A percentile compares a stretch with the other conserved stretches of the same genome.
These are phyloP conservation scores for Barbarea vulgaris DNA, from an alignment of 345 rosid species.

Conservation along the genomic window DNA sequence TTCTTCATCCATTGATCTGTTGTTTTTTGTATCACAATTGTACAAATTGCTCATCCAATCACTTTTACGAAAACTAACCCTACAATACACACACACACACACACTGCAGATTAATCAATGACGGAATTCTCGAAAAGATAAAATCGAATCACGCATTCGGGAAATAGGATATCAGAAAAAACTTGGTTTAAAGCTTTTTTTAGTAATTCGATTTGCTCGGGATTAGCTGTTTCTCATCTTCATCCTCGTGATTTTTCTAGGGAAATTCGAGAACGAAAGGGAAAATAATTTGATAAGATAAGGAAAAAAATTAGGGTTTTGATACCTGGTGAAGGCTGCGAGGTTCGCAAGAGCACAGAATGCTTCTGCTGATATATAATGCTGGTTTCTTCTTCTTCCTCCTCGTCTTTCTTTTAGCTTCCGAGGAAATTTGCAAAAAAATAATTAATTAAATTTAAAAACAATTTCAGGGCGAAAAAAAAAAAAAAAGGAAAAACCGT, in stretches of 20 bases:
- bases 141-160: slow-evolving; percentile 36
- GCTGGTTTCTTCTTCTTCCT: slow-evolving; percentile 40
- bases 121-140: not conserved
- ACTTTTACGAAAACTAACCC: slow-evolving; percentile 31
- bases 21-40: too few species aligned
- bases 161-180: not conserved
- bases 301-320: slow-evolving; percentile 36
- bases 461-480: slow-evolving; percentile 4
- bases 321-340: slow-evolving; percentile 41
- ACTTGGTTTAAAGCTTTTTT: slow-evolving; percentile 26
- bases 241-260: slow-evolving; percentile 24
- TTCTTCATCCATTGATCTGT: slow-evolving; percentile 28
- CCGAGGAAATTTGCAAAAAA: slow-evolving; percentile 11
- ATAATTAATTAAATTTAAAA: not conserved
- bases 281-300: not conserved
- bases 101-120: slow-evolving; percentile 23
- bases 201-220: slow-evolving; percentile 39
- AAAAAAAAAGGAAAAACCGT: slow-evolving; percentile 20
- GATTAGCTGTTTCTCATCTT: slow-evolving; percentile 25
- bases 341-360: slow-evolving; percentile 31
- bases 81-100: slow-evolving; percentile 17
- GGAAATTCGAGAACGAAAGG: slow-evolving; percentile 9
- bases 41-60: slow-evolving; percentile 54
- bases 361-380: slow-evolving; percentile 40
- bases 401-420: slow-evolving; percentile 29